phyloP scores from a whole-genome alignment of 306 rosid species.

The Dalbergia cultrata region DNA sequence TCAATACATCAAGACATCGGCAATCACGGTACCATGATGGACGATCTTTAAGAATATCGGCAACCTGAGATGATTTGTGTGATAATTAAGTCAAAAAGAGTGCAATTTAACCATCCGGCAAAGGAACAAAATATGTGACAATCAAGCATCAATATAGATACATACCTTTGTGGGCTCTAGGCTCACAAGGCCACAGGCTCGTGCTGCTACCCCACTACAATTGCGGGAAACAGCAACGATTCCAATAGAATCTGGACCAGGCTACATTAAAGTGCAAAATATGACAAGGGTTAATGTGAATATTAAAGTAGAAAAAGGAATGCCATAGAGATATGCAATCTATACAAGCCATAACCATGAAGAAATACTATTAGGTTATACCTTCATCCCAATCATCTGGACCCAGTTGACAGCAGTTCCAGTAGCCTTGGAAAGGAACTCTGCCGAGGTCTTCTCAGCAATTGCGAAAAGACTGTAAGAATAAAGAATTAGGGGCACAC shows the following conservation, averaged over 20 bases:
- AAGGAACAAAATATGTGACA: neutral
- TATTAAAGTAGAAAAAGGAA: neutral
- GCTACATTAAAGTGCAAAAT: constrained; percentile 49
- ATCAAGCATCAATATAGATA: neutral
- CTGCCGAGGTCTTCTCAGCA: constrained; percentile 96
- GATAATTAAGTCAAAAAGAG: neutral
- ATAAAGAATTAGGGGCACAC: constrained; percentile 5
- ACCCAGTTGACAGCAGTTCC: constrained; percentile 99
- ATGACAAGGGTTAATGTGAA: neutral
- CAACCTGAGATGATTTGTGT: constrained; percentile 57
- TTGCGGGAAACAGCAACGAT: constrained; percentile 90
- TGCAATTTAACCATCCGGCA: neutral
- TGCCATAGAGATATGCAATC: neutral
- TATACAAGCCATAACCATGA: neutral
- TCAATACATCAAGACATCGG: constrained; percentile 76
- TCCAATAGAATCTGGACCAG: constrained; percentile 97
- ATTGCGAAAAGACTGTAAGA: constrained; percentile 73
- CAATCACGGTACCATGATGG: constrained; percentile 90
- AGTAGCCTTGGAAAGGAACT: constrained; percentile 95
- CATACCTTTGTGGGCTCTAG: constrained; percentile 83
- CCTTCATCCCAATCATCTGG: constrained; percentile 99
- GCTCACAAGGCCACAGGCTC: constrained; percentile 93
- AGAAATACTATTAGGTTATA: constrained; percentile 11
- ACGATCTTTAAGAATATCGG: constrained; percentile 89
- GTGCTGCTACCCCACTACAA: constrained; percentile 84